A percentile compares a stretch with the other conserved stretches of the same genome.
Evolutionary conservation across 257 asterid genomes (phyloP).

Genomic region (Solanum acaule): DNA sequence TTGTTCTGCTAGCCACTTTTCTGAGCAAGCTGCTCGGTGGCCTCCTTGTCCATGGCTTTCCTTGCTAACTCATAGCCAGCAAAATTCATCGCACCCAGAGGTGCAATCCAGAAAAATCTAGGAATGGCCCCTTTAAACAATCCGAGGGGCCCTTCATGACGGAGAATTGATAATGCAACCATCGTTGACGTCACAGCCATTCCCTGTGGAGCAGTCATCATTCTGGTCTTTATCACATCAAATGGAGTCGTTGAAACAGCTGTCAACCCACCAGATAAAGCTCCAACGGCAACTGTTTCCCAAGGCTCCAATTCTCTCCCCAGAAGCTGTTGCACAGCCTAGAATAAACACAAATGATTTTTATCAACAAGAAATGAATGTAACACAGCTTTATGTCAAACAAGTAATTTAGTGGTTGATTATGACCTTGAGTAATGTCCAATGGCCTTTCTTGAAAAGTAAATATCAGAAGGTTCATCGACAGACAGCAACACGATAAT

Average conservation of each 20-base stretch:
- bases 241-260: slow-evolving; percentile 80
- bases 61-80: slow-evolving; percentile 81
- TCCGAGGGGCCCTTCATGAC: slow-evolving; percentile 63
- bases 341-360: neutral
- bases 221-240: slow-evolving; percentile 81
- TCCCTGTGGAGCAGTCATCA: slow-evolving; percentile 67
- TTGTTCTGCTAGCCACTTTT: slow-evolving; percentile 1
- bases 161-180: slow-evolving; percentile 47
- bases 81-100: slow-evolving; percentile 87
- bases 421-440: neutral
- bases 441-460: neutral
- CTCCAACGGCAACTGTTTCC: slow-evolving; percentile 88
- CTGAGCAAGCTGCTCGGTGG: slow-evolving; percentile 19
- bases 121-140: slow-evolving; percentile 83
- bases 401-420: neutral
- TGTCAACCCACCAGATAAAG: slow-evolving; percentile 73
- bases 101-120: slow-evolving; percentile 88
- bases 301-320: slow-evolving; percentile 69
- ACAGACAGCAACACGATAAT: neutral
- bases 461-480: neutral
- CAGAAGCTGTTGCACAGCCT: slow-evolving; percentile 54
- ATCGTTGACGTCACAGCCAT: slow-evolving; percentile 31
- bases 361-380: neutral
- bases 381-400: neutral
- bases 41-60: slow-evolving; percentile 72